Evolutionary conservation across 2,329 filamentous ascomycete genomes (phyloP).

Genomic region (Colletotrichum euphorbiae): DNA sequence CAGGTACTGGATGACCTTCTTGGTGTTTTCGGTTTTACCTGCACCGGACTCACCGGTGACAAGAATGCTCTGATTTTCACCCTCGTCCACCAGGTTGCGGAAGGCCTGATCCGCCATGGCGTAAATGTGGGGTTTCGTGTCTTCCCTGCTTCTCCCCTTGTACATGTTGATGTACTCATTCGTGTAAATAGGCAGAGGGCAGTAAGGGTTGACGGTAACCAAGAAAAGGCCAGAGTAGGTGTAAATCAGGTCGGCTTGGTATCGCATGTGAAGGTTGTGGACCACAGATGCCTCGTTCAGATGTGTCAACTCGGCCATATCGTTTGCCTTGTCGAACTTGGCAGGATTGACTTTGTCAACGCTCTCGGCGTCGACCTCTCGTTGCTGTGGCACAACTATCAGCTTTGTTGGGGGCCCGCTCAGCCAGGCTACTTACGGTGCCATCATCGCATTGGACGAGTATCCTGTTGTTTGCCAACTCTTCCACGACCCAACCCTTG

Average conservation of each 20-base stretch:
- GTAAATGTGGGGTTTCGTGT: constrained; percentile 97
- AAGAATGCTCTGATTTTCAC: constrained; percentile 95
- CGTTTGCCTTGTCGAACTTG: constrained; percentile 99
- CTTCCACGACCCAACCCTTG: constrained; percentile 90
- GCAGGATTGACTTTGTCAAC: constrained; percentile 99
- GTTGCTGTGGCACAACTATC: constrained; percentile 69
- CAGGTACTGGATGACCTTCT: constrained; percentile 99
- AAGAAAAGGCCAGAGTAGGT: constrained; percentile 98
- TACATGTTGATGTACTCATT: constrained; percentile 99
- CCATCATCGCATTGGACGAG: constrained; percentile 95
- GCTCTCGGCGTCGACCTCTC: constrained; percentile 84
- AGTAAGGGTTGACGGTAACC: constrained; percentile 97
- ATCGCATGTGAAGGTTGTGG: constrained; percentile 94
- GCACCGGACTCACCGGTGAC: constrained; percentile 98
- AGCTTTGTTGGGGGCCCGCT: constrained; percentile 25
- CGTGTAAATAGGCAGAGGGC: constrained; percentile 91
- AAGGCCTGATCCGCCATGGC: constrained; percentile 98
- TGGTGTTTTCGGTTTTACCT: constrained; percentile 98
- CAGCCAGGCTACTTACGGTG: constrained; percentile 67
- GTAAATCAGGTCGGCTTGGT: constrained; percentile 96
- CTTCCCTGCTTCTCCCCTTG: constrained; percentile 88
- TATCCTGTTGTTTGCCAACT: constrained; percentile 75
- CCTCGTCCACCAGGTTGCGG: constrained; percentile 93
- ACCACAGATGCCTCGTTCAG: constrained; percentile 98
- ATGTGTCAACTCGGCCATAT: constrained; percentile 99